These are phyloP conservation scores for Oryza meyeriana DNA, from an alignment of 176 grass and related monocot genomes.

Conservation along the genomic window DNA sequence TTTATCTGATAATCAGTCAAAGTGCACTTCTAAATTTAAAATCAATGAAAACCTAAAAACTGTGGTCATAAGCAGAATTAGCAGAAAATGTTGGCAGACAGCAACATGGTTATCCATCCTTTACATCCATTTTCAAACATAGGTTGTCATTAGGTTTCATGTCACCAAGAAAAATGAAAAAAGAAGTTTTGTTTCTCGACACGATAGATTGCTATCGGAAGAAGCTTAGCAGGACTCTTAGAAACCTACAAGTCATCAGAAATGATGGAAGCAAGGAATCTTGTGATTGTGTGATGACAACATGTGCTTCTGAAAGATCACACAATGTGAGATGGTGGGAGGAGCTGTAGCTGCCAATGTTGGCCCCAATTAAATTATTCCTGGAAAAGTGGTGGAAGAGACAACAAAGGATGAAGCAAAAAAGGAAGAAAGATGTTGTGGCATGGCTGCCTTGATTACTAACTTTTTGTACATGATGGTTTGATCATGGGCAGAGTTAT, in stretches of 20 bases:
- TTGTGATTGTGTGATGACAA: constrained; percentile 21
- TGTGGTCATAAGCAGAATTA: too few species aligned
- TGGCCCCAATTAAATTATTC: constrained; percentile 27
- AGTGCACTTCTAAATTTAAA: too few species aligned
- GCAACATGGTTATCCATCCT: constrained; percentile 23
- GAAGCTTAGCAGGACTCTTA: constrained; percentile 17
- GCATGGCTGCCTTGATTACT: neutral
- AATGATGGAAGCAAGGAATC: constrained; percentile 27
- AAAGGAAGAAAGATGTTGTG: neutral
- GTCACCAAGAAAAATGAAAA: neutral
- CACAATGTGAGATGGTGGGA: neutral
- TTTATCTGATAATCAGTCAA: too few species aligned
- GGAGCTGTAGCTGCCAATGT: constrained; percentile 16
- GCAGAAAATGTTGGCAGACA: constrained; percentile 28
- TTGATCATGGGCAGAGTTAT: constrained; percentile 10
- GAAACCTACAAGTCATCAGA: constrained; percentile 28
- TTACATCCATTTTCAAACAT: constrained; percentile 30
- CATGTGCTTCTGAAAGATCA: constrained; percentile 31
- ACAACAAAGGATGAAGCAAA: neutral
- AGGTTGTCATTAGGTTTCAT: neutral
- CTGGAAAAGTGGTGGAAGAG: constrained; percentile 12
- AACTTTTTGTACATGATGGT: neutral
- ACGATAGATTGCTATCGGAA: constrained; percentile 13
- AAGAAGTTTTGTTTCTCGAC: neutral
- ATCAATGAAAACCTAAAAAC: too few species aligned